phyloP scores from a whole-genome alignment of 192 early-diverging fungal genomes.

The Rhizophagus clarus region DNA sequence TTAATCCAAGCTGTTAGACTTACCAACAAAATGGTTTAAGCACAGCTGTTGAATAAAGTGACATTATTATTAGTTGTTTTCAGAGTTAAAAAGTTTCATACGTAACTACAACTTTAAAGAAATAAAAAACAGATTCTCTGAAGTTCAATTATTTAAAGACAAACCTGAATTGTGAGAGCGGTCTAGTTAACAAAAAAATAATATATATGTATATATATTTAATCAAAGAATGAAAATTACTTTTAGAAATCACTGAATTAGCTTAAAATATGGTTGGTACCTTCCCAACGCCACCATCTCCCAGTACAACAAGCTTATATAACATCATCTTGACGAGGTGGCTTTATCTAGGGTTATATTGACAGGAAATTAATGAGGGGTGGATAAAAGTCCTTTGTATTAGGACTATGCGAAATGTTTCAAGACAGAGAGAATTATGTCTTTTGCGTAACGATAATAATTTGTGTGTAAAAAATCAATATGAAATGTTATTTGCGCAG shows the following conservation, averaged over 20 bases:
- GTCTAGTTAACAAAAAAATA: slow-evolving; percentile 33
- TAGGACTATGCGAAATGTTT: too few species aligned
- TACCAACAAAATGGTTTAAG: slow-evolving; percentile 53
- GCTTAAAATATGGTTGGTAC: slow-evolving; percentile 28
- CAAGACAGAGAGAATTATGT: too few species aligned
- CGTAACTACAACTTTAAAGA: not conserved
- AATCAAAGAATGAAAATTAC: not conserved
- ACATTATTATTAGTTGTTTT: not conserved
- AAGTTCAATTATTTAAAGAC: not conserved
- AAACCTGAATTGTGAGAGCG: slow-evolving; percentile 46
- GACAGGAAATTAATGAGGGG: not conserved
- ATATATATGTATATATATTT: not conserved
- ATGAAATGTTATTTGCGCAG: too few species aligned
- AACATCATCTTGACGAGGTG: slow-evolving; percentile 41
- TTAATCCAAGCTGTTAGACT: slow-evolving; percentile 14
- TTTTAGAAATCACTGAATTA: not conserved
- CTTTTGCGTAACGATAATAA: too few species aligned
- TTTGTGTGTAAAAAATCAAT: too few species aligned
- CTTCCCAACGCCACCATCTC: slow-evolving; percentile 49
- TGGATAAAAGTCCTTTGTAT: not conserved
- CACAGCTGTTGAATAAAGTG: slow-evolving; percentile 34
- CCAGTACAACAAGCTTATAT: slow-evolving; percentile 47
- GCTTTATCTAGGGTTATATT: not conserved
- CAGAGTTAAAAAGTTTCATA: not conserved
- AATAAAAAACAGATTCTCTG: too few species aligned